phyloP scores from a whole-genome alignment of 768 basidiomycete species.

The Mycena amicta region DNA sequence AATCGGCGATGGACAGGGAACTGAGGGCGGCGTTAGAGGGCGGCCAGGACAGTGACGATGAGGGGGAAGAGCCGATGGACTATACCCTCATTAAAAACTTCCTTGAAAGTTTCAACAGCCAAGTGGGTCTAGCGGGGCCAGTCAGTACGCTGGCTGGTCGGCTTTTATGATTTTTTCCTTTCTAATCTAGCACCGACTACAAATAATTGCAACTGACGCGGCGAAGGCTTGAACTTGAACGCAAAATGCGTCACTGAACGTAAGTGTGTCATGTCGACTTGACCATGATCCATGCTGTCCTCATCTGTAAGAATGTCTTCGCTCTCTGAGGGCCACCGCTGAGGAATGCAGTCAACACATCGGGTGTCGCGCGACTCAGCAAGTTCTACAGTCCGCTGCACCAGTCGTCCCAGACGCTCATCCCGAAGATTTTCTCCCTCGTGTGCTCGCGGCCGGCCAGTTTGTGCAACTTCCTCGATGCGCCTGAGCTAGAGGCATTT shows the following conservation, averaged over 20 bases:
- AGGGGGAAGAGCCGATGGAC: conserved; percentile 60
- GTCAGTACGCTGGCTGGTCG: conserved; percentile 89
- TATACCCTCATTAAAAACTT: conserved; percentile 96
- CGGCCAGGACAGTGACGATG: conserved; percentile 50
- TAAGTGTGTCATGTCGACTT: not conserved
- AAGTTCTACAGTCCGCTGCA: conserved; percentile 89
- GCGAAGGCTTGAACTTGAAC: too few species aligned
- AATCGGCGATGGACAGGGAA: conserved; percentile 89
- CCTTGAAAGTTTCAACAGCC: conserved; percentile 93
- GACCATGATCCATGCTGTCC: conserved; percentile 82
- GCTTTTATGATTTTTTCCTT: too few species aligned
- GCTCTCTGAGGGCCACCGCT: conserved; percentile 20
- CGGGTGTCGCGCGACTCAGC: conserved; percentile 80
- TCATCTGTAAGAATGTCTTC: conserved; percentile 64
- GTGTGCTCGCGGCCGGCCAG: conserved; percentile 79
- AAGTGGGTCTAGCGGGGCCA: conserved; percentile 87
- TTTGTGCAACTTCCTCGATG: conserved; percentile 96
- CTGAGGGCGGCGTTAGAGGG: conserved; percentile 63
- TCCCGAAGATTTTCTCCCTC: conserved; percentile 89
- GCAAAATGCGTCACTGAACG: too few species aligned
- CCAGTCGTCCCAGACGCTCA: conserved; percentile 65
- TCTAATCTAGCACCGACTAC: too few species aligned
- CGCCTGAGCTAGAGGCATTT: conserved; percentile 79
- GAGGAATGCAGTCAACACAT: conserved; percentile 77
- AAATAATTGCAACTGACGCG: too few species aligned